Evolutionary conservation across 2,329 filamentous ascomycete species (phyloP).

Genomic region (Apiospora rasikravindrae): DNA sequence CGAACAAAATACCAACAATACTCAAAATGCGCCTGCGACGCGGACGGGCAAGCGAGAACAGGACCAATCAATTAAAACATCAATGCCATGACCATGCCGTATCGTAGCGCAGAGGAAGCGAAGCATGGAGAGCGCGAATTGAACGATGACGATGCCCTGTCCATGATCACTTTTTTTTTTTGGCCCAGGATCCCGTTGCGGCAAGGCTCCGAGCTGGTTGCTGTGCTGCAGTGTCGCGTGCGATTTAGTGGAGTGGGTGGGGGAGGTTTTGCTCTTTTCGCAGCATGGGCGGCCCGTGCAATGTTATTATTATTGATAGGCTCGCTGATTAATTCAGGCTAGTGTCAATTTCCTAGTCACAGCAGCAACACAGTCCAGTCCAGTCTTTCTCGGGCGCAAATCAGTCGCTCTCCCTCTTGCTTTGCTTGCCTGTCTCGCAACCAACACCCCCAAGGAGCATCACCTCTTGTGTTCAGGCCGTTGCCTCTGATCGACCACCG

Average conservation of each 20-base stretch:
- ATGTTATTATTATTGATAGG: slow-evolving; percentile 19
- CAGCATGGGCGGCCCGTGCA: not conserved
- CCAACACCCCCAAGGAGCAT: slow-evolving; percentile 12
- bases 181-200: not conserved
- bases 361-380: not conserved
- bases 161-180: slow-evolving; percentile 1
- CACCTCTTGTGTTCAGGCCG: slow-evolving; percentile 25
- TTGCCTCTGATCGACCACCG: slow-evolving; percentile 25
- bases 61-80: not conserved
- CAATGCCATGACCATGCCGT: not conserved
- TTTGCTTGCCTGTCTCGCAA: slow-evolving; percentile 20
- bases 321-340: not conserved
- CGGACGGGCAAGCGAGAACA: not conserved
- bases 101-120: not conserved
- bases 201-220: slow-evolving; percentile 16
- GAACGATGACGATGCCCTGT: not conserved
- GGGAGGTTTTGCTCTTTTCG: not conserved
- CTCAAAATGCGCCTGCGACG: not conserved
- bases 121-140: no score
- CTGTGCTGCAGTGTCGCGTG: slow-evolving; percentile 19
- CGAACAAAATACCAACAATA: not conserved
- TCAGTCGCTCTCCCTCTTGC: slow-evolving; percentile 10
- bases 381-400: not conserved
- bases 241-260: slow-evolving; percentile 5
- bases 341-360: not conserved